Evolutionary conservation across 768 basidiomycete species (phyloP).

Genomic region (Guyanaporus albipodus): DNA sequence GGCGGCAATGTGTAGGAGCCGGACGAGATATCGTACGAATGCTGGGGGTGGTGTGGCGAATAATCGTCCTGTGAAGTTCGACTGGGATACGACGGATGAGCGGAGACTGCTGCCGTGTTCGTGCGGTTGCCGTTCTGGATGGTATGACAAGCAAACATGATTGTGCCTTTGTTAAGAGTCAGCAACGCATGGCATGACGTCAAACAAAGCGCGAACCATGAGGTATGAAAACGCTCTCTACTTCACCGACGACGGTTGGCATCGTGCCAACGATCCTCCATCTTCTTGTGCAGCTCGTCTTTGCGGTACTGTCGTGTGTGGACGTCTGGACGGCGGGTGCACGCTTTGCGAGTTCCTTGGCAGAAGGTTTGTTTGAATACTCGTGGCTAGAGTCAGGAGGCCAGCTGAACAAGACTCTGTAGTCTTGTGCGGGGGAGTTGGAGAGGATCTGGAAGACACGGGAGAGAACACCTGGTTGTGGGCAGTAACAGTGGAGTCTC

Average conservation of each 20-base stretch:
- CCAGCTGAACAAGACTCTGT: slow-evolving; percentile 67
- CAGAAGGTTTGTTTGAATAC: slow-evolving; percentile 38
- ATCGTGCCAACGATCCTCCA: slow-evolving; percentile 71
- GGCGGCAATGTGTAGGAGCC: slow-evolving; percentile 31
- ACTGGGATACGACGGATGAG: slow-evolving; percentile 25
- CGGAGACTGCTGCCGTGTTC: slow-evolving; percentile 11
- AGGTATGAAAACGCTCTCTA: slow-evolving; percentile 87
- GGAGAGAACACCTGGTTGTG: slow-evolving; percentile 46
- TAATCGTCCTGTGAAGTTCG: slow-evolving; percentile 28
- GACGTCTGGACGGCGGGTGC: slow-evolving; percentile 60
- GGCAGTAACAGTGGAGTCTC: slow-evolving; percentile 53
- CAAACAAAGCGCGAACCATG: slow-evolving; percentile 59
- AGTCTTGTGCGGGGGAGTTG: slow-evolving; percentile 46
- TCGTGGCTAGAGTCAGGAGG: slow-evolving; percentile 54
- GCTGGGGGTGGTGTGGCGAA: slow-evolving; percentile 21
- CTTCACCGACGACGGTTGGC: slow-evolving; percentile 56
- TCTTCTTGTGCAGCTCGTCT: slow-evolving; percentile 82
- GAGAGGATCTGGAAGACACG: slow-evolving; percentile 78
- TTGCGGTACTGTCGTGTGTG: slow-evolving; percentile 60
- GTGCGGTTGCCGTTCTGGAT: slow-evolving; percentile 27
- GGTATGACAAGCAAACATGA: slow-evolving; percentile 41
- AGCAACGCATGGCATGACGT: slow-evolving; percentile 34
- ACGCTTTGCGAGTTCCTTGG: slow-evolving; percentile 51
- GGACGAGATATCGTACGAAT: slow-evolving; percentile 28
- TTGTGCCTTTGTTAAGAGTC: slow-evolving; percentile 26